A percentile compares a stretch with the other conserved stretches of the same genome.
Evolutionary conservation across 305 asterid species (phyloP).

Genomic region (Solanum aculeatissimum): DNA sequence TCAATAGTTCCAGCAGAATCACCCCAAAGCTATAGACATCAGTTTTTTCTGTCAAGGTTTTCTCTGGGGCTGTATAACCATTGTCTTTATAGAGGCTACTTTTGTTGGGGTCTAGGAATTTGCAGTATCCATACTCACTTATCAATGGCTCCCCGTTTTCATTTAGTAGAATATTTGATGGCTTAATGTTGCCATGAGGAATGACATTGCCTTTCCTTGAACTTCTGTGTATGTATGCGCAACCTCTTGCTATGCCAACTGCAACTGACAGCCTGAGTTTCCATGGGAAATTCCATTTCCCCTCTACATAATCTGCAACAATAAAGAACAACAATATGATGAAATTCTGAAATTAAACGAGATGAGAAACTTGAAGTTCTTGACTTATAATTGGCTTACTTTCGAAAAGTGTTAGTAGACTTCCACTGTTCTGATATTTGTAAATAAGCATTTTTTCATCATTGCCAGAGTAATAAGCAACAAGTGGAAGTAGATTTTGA

Average conservation of each 20-base stretch:
- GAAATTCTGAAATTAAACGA: neutral
- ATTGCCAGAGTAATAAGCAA: slow-evolving; percentile 21
- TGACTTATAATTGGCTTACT: slow-evolving; percentile 11
- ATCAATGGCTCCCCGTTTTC: slow-evolving; percentile 21
- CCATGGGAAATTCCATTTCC: slow-evolving; percentile 31
- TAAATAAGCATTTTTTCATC: slow-evolving; percentile 32
- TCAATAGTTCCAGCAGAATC: slow-evolving; percentile 26
- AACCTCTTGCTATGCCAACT: slow-evolving; percentile 29
- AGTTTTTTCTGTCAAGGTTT: slow-evolving; percentile 1
- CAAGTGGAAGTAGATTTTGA: slow-evolving; percentile 30
- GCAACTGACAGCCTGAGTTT: slow-evolving; percentile 28
- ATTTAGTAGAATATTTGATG: slow-evolving; percentile 27
- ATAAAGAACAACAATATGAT: neutral
- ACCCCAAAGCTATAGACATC: slow-evolving; percentile 36
- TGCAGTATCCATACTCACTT: slow-evolving; percentile 31
- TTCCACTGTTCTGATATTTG: slow-evolving; percentile 27
- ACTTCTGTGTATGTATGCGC: slow-evolving; percentile 17
- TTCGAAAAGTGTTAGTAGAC: slow-evolving; percentile 19
- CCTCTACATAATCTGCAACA: slow-evolving; percentile 16
- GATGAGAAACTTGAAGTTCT: neutral
- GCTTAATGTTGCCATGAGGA: slow-evolving; percentile 42
- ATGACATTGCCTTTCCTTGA: slow-evolving; percentile 7
- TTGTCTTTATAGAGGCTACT: neutral
- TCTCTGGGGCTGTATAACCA: slow-evolving; percentile 25
- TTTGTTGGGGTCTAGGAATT: slow-evolving; percentile 1